Percentiles rank a stretch among this genome's conserved stretches.
These are phyloP conservation scores for Candida freyschussii DNA, from an alignment of 1,139 yeast genomes.

Conservation along the genomic window DNA sequence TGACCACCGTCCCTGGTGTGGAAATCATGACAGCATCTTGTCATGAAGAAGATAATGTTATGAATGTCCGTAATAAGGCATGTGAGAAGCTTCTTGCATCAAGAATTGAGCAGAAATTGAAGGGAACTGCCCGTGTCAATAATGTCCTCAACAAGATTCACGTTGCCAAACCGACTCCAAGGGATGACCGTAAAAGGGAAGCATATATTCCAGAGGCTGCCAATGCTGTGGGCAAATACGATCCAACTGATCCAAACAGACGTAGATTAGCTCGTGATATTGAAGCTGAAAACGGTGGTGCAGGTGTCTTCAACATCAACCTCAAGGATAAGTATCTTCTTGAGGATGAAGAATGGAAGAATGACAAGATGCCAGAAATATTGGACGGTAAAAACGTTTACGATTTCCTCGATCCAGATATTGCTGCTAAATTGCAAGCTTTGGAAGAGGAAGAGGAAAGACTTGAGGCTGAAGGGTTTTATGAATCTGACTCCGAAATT, in stretches of 20 bases:
- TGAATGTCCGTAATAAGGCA: constrained; percentile 95
- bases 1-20: constrained; percentile 67
- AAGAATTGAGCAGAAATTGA: constrained; percentile 93
- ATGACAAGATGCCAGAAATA: constrained; percentile 94
- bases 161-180: constrained; percentile 82
- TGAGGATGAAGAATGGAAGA: constrained; percentile 97
- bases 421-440: constrained; percentile 87
- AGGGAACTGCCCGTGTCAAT: constrained; percentile 85
- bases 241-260: constrained; percentile 76
- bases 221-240: constrained; percentile 57
- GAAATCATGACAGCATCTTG: constrained; percentile 94
- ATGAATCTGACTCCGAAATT: constrained; percentile 80
- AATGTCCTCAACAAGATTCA: constrained; percentile 92
- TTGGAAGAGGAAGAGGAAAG: constrained; percentile 96
- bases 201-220: constrained; percentile 80
- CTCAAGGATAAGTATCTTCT: constrained; percentile 85
- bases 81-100: constrained; percentile 95
- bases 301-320: constrained; percentile 94
- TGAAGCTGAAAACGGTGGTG: constrained; percentile 96
- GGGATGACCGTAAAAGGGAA: constrained; percentile 80
- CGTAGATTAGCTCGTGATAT: constrained; percentile 79
- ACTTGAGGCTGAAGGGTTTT: constrained; percentile 91
- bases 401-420: constrained; percentile 96
- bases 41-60: constrained; percentile 89
- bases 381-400: constrained; percentile 94